These are phyloP conservation scores for Zymoseptoria tritici DNA, from an alignment of 2,329 filamentous ascomycete genomes.

Conservation along the genomic window DNA sequence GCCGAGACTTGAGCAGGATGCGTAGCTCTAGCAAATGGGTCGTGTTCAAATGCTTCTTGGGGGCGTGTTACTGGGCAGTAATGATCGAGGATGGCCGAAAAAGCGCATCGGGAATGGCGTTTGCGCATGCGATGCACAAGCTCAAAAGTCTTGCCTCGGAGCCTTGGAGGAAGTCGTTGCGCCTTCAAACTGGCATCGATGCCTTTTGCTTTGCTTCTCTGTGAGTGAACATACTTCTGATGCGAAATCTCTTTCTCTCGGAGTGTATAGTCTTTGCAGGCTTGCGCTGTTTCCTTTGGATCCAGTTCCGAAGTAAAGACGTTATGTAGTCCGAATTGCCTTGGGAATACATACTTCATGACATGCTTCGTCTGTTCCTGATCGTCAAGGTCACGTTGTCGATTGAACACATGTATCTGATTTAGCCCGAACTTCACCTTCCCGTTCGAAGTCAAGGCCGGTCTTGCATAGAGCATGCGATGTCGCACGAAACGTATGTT, in stretches of 20 bases:
- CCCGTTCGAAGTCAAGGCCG: slow-evolving; percentile 61
- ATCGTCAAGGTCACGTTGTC: slow-evolving; percentile 47
- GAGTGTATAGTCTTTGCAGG: slow-evolving; percentile 75
- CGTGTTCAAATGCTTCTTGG: no score
- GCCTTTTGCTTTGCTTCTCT: neutral
- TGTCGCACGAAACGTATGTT: slow-evolving; percentile 67
- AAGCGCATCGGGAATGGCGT: slow-evolving; percentile 68
- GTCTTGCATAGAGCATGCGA: slow-evolving; percentile 77
- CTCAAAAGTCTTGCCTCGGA: slow-evolving; percentile 54
- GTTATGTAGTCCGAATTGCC: slow-evolving; percentile 85
- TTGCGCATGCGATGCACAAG: slow-evolving; percentile 63
- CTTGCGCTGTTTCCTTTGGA: slow-evolving; percentile 58
- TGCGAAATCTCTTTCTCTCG: slow-evolving; percentile 70
- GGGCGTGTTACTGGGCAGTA: slow-evolving; percentile 75
- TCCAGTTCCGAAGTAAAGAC: slow-evolving; percentile 72
- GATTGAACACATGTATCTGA: slow-evolving; percentile 77
- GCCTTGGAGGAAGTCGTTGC: slow-evolving; percentile 49
- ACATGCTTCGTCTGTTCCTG: slow-evolving; percentile 57
- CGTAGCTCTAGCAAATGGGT: slow-evolving; percentile 33
- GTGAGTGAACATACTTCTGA: slow-evolving; percentile 1
- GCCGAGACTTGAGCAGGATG: slow-evolving; percentile 65
- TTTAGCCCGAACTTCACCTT: slow-evolving; percentile 65
- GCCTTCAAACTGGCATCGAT: slow-evolving; percentile 21
- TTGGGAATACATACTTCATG: slow-evolving; percentile 89
- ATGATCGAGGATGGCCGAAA: slow-evolving; percentile 66